These are phyloP conservation scores for Solanum arcanum DNA, from an alignment of 257 asterid genomes.

Conservation along the genomic window DNA sequence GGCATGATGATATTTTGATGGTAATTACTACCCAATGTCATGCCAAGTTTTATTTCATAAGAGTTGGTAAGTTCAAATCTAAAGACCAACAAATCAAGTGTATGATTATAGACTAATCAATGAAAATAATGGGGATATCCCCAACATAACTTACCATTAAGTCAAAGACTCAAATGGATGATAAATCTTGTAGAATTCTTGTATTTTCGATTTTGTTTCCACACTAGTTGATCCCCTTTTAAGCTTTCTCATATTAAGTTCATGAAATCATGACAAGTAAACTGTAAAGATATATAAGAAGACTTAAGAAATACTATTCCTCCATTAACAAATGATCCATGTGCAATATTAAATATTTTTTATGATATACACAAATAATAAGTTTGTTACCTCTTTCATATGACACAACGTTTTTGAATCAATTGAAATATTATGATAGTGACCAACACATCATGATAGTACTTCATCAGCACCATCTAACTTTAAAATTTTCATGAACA, in stretches of 20 bases:
- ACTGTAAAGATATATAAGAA: background rate
- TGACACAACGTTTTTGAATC: slow-evolving; percentile 38
- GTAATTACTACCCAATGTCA: slow-evolving; percentile 8
- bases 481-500: background rate
- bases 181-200: slow-evolving; percentile 20
- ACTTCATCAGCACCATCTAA: slow-evolving; percentile 20
- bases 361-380: background rate
- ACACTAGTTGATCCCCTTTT: background rate
- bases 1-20: background rate
- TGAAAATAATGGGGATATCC: no score
- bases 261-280: background rate
- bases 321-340: background rate
- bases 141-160: slow-evolving; percentile 27
- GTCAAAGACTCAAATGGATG: slow-evolving; percentile 40
- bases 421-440: slow-evolving; percentile 20
- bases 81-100: background rate
- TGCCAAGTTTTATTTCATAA: slow-evolving; percentile 25
- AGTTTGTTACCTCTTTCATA: slow-evolving; percentile 15
- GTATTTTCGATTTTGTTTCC: background rate
- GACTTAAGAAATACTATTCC: background rate
- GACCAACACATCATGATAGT: slow-evolving; percentile 38
- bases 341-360: background rate
- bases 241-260: background rate
- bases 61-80: slow-evolving; percentile 26
- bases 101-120: background rate